Conservation (phyloP, 2,329 filamentous ascomycete genomes). For the Aquanectria penicillioides region DNA sequence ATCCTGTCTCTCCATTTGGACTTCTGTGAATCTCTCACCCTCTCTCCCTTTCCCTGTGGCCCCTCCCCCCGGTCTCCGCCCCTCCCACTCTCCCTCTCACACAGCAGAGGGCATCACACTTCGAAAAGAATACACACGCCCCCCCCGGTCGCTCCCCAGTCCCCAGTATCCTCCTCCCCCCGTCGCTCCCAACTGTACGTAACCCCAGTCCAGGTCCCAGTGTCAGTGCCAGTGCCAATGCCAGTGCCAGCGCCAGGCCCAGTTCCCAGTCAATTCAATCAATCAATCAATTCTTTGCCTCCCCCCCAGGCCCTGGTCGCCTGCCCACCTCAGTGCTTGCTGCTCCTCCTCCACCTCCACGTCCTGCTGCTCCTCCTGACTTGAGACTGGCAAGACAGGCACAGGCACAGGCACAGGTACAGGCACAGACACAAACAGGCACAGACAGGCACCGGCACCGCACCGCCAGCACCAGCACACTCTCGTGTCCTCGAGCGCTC, state of each 20-base stretch:
- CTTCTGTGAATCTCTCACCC: constrained; percentile 27
- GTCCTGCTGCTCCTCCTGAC: constrained; percentile 33
- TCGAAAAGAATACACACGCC: constrained; percentile 31
- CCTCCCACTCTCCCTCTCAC: constrained; percentile 22
- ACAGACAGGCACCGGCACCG: constrained; percentile 28
- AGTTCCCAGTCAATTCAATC: constrained; percentile 33
- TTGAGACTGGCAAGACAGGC: constrained; percentile 32
- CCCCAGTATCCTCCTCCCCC: constrained; percentile 31
- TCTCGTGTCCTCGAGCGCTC: constrained; percentile 29
- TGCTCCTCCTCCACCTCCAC: constrained; percentile 15
- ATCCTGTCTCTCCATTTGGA: constrained; percentile 13
- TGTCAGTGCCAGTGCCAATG: constrained; percentile 22
- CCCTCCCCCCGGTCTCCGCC: constrained; percentile 20
- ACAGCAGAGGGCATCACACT: background rate
- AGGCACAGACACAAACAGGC: constrained; percentile 29
- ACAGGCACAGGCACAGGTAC: constrained; percentile 26
- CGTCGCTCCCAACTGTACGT: constrained; percentile 26
- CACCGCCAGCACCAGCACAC: constrained; percentile 21
- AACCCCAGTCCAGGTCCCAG: constrained; percentile 31
- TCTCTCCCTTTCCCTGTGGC: constrained; percentile 27
- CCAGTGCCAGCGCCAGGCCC: constrained; percentile 22
- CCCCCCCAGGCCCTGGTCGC: constrained; percentile 21
- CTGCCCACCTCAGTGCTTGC: constrained; percentile 19
- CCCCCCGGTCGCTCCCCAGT: constrained; percentile 35
- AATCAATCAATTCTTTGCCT: constrained; percentile 24